These are phyloP conservation scores for Ciborinia camelliae DNA, from an alignment of 2,329 filamentous ascomycete species.

Conservation along the genomic window DNA sequence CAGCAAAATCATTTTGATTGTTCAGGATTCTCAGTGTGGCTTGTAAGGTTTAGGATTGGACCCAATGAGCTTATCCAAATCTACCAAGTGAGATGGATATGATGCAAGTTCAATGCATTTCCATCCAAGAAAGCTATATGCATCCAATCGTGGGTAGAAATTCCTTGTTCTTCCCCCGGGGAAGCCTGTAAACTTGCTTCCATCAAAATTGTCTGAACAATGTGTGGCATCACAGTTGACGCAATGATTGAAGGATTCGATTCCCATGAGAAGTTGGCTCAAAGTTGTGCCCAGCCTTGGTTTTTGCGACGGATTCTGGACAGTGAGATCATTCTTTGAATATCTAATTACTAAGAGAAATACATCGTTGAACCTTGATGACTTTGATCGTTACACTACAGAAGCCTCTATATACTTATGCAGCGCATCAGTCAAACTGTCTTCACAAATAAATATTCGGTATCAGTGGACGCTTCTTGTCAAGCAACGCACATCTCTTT, in stretches of 20 bases:
- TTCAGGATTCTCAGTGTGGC: neutral
- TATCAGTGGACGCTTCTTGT: slow-evolving; percentile 16
- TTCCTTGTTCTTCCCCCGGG: slow-evolving; percentile 15
- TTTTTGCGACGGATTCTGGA: neutral
- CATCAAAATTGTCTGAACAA: neutral
- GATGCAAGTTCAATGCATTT: slow-evolving; percentile 12
- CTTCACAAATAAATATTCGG: slow-evolving; percentile 9
- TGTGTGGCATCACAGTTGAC: slow-evolving; percentile 12
- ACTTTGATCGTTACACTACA: neutral
- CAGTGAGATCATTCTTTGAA: slow-evolving; percentile 15
- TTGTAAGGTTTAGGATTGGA: neutral
- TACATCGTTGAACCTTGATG: neutral
- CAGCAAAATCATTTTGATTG: no score
- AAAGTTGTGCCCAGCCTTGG: slow-evolving; percentile 6
- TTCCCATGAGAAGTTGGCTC: slow-evolving; percentile 13
- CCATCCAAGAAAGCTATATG: neutral
- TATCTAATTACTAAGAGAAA: slow-evolving; percentile 16
- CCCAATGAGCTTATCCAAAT: neutral
- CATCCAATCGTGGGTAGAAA: slow-evolving; percentile 5
- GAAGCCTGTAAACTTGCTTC: slow-evolving; percentile 8
- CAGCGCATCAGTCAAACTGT: slow-evolving; percentile 10
- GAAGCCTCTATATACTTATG: slow-evolving; percentile 16
- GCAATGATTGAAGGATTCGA: slow-evolving; percentile 8
- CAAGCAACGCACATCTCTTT: slow-evolving; percentile 5
- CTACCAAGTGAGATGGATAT: neutral